Evolutionary conservation across 2,329 filamentous ascomycete genomes (phyloP).

Genomic region (Talaromyces sp.): DNA sequence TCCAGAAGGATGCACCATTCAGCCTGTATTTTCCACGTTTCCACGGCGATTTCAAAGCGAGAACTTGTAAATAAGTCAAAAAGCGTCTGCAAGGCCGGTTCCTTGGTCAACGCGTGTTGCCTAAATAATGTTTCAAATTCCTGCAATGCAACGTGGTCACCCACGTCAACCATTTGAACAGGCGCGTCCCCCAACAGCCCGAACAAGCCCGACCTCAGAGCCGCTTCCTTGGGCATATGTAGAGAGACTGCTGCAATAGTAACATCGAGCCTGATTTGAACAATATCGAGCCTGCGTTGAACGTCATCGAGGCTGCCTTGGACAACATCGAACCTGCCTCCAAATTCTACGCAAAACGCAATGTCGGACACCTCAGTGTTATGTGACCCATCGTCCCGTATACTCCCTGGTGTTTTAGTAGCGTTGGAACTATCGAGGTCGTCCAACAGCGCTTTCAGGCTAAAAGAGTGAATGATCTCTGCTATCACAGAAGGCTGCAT

Average conservation of each 20-base stretch:
- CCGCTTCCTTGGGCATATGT: background rate
- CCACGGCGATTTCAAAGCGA: background rate
- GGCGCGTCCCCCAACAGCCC: constrained; percentile 7
- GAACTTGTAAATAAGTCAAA: background rate
- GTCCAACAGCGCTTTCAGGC: background rate
- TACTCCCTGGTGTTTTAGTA: background rate
- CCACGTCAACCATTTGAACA: constrained; percentile 9
- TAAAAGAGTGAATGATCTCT: constrained; percentile 1
- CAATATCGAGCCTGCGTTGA: too few relatives aligned
- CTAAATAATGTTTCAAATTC: constrained; percentile 1
- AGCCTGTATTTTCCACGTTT: background rate
- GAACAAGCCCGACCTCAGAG: constrained; percentile 3
- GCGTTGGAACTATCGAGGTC: background rate
- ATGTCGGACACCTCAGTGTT: background rate
- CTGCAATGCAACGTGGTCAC: background rate
- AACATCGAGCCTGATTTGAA: background rate
- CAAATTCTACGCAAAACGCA: background rate
- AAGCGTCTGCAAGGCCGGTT: background rate
- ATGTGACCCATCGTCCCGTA: background rate
- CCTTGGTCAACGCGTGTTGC: background rate
- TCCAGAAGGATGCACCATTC: background rate
- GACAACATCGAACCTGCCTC: too few relatives aligned
- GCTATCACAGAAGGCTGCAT: background rate
- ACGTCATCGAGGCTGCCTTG: too few relatives aligned
- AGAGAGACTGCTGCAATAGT: constrained; percentile 3